phyloP scores from a whole-genome alignment of 768 basidiomycete species.

The Chalciporus chontae region DNA sequence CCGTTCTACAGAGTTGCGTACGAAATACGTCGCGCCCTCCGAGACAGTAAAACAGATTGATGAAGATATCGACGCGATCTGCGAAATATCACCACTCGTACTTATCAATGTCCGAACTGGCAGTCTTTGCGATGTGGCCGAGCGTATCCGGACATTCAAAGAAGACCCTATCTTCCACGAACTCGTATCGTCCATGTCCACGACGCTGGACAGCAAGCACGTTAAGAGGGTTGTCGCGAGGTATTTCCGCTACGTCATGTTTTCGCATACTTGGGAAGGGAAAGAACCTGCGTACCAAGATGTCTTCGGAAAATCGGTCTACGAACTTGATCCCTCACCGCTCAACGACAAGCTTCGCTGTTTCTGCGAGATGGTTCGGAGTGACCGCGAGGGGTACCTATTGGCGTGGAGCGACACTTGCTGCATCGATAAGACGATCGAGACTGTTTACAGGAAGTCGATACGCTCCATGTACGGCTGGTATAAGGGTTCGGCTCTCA shows the following conservation, averaged over 20 bases:
- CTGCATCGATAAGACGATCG: constrained; percentile 8
- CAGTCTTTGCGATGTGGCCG: background rate
- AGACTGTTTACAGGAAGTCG: background rate
- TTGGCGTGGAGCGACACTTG: constrained; percentile 13
- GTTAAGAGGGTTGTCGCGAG: background rate
- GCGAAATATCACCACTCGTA: constrained; percentile 4
- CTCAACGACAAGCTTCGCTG: constrained; percentile 8
- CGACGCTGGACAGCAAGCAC: background rate
- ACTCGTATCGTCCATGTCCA: constrained; percentile 7
- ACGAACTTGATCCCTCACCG: background rate
- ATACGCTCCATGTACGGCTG: constrained; percentile 14
- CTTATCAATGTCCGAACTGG: constrained; percentile 9
- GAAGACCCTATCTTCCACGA: background rate
- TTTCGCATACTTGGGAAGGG: constrained; percentile 16
- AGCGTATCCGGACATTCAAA: background rate
- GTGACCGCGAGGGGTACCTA: background rate
- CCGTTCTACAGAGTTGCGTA: background rate
- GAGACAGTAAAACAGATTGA: background rate
- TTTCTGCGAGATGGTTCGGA: constrained; percentile 9
- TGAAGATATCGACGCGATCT: background rate
- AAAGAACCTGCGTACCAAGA: constrained; percentile 7
- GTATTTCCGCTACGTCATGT: constrained; percentile 15
- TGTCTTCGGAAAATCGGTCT: background rate
- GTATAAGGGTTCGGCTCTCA: constrained; percentile 10
- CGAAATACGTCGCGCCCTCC: background rate